Conservation (phyloP, 2,329 filamentous ascomycete genomes). For the Cordyceps tenuipes region DNA sequence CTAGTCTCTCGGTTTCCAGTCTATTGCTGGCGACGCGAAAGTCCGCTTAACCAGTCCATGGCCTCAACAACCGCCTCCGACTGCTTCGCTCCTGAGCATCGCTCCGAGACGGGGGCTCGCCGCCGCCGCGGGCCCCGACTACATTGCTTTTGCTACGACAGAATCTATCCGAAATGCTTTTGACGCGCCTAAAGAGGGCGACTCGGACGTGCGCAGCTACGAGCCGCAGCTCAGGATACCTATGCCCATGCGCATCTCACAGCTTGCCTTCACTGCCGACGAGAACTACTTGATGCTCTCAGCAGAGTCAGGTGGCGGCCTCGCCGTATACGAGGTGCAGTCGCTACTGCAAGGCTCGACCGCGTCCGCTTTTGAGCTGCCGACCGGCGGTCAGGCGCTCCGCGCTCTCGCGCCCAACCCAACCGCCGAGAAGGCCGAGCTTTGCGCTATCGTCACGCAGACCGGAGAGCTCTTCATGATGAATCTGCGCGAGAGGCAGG, state of each 20-base stretch:
- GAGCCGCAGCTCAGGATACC: slow-evolving; percentile 64
- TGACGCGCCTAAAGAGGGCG: slow-evolving; percentile 46
- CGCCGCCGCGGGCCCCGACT: slow-evolving; percentile 78
- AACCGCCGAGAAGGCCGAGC: slow-evolving; percentile 58
- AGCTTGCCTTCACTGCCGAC: slow-evolving; percentile 84
- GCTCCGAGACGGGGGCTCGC: slow-evolving; percentile 73
- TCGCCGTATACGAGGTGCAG: slow-evolving; percentile 75
- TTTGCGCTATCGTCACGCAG: slow-evolving; percentile 72
- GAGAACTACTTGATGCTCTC: slow-evolving; percentile 78
- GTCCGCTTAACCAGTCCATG: slow-evolving; percentile 73
- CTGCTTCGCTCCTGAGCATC: slow-evolving; percentile 75
- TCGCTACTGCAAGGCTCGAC: slow-evolving; percentile 57
- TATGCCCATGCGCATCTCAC: slow-evolving; percentile 69
- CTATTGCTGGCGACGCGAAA: slow-evolving; percentile 72
- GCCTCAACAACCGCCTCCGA: slow-evolving; percentile 66
- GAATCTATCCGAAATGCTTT: slow-evolving; percentile 72
- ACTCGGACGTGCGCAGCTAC: slow-evolving; percentile 61
- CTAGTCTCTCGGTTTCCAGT: slow-evolving; percentile 70
- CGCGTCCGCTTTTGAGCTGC: slow-evolving; percentile 64
- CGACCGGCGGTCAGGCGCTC: slow-evolving; percentile 66
- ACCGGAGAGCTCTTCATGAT: slow-evolving; percentile 78
- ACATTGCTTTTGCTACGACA: slow-evolving; percentile 67
- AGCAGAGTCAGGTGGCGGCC: slow-evolving; percentile 69
- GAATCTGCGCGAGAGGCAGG: slow-evolving; percentile 61
- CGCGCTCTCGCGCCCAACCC: slow-evolving; percentile 76